Percentiles rank a stretch among this genome's conserved stretches.
Conservation (phyloP, 139 green algal species). For the Chlamydomonas urium region DNA sequence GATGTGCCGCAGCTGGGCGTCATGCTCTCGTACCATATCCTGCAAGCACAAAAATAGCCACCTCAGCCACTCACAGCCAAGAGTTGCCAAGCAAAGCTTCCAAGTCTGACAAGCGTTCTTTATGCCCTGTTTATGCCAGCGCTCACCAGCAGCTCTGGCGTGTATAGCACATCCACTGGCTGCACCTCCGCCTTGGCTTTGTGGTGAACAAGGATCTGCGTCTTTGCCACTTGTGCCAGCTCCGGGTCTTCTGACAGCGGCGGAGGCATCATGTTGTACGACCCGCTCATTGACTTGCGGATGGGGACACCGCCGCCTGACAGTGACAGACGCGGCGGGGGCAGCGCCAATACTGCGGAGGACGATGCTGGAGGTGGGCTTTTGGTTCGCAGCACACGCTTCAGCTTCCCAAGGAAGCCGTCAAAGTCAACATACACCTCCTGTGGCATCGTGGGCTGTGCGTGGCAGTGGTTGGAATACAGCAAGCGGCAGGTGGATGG, state of each 20-base stretch:
- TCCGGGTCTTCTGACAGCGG: constrained; percentile 2
- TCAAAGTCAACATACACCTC: background rate
- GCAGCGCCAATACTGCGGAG: no score
- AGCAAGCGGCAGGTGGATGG: background rate
- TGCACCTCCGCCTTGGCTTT: background rate
- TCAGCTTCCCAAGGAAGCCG: background rate
- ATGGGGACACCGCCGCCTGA: no score
- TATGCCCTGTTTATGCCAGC: background rate
- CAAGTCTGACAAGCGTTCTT: background rate
- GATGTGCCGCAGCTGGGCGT: no score
- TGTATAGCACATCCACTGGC: constrained; percentile 4
- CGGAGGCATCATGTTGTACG: no score
- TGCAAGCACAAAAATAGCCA: no score
- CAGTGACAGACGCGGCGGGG: no score
- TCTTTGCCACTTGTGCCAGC: background rate
- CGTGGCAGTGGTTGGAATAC: background rate
- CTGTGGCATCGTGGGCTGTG: background rate
- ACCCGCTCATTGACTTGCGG: no score
- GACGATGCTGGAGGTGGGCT: background rate
- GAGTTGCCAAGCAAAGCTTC: no score
- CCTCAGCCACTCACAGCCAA: no score
- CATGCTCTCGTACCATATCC: no score
- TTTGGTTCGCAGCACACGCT: background rate
- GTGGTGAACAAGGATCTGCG: background rate
- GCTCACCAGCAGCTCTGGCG: constrained; percentile 2